Conservation (phyloP, 2,329 filamentous ascomycete genomes). For the Penicillium rolfsii region DNA sequence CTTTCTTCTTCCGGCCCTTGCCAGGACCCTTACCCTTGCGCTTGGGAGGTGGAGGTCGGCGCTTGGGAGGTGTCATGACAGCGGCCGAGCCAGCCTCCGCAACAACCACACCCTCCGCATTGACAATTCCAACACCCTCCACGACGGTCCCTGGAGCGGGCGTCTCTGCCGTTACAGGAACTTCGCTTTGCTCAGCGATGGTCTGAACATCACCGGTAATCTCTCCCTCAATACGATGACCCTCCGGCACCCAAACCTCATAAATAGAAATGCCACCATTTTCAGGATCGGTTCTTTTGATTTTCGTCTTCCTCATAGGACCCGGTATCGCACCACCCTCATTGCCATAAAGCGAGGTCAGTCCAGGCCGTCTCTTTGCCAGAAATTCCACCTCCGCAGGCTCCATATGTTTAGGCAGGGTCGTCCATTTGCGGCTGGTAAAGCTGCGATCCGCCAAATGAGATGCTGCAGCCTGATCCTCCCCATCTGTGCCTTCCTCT, state of each 20-base stretch:
- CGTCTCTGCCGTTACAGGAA: conserved; percentile 39
- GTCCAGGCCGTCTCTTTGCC: conserved; percentile 63
- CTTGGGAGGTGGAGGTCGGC: conserved; percentile 74
- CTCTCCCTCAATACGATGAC: conserved; percentile 79
- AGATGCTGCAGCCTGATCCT: conserved; percentile 34
- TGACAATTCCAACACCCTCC: conserved; percentile 63
- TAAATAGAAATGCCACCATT: conserved; percentile 80
- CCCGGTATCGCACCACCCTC: conserved; percentile 38
- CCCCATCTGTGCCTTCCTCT: conserved; percentile 40
- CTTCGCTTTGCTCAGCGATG: conserved; percentile 47
- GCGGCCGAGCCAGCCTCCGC: conserved; percentile 51
- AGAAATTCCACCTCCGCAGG: conserved; percentile 64
- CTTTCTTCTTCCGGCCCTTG: conserved; percentile 75
- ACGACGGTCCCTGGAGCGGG: conserved; percentile 63
- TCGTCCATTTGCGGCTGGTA: conserved; percentile 60
- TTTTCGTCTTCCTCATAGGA: conserved; percentile 76
- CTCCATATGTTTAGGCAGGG: conserved; percentile 60
- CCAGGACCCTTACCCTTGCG: conserved; percentile 80
- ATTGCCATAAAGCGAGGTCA: conserved; percentile 56
- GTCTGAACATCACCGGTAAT: conserved; percentile 63
- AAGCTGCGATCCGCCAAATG: conserved; percentile 53
- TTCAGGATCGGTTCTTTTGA: conserved; percentile 74
- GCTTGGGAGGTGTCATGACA: conserved; percentile 55
- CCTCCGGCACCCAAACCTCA: conserved; percentile 78
- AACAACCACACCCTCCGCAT: conserved; percentile 63